Percentiles rank a stretch among this genome's conserved stretches.
Evolutionary conservation across 495 filamentous ascomycete genomes (phyloP).

Genomic region (Penicillium lagena): DNA sequence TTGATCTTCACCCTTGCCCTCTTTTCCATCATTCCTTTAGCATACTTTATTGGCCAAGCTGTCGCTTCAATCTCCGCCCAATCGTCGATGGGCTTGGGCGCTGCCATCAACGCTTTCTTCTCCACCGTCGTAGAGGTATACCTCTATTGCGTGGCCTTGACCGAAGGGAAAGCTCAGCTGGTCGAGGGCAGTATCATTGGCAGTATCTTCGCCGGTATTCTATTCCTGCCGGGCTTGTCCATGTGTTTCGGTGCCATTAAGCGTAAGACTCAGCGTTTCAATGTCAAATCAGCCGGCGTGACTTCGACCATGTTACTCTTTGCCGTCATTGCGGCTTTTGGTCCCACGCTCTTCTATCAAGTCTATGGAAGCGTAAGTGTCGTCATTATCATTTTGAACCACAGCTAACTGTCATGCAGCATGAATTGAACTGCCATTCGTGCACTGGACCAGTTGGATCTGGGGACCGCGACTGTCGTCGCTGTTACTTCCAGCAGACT

Average conservation of each 20-base stretch:
- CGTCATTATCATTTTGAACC: neutral
- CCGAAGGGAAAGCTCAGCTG: slow-evolving; percentile 84
- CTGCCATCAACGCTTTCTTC: slow-evolving; percentile 97
- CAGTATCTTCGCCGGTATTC: slow-evolving; percentile 93
- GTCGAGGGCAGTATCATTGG: slow-evolving; percentile 97
- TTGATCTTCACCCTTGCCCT: slow-evolving; percentile 82
- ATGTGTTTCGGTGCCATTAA: slow-evolving; percentile 99
- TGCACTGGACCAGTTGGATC: slow-evolving; percentile 50
- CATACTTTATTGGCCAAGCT: slow-evolving; percentile 98
- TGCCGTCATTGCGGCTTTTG: slow-evolving; percentile 93
- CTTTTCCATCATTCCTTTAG: slow-evolving; percentile 91
- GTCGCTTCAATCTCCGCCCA: slow-evolving; percentile 99
- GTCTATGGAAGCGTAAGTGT: slow-evolving; percentile 86
- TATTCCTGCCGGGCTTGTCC: slow-evolving; percentile 93
- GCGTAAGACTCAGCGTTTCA: slow-evolving; percentile 97
- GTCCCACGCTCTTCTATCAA: slow-evolving; percentile 97
- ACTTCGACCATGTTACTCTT: slow-evolving; percentile 98
- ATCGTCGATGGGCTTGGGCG: slow-evolving; percentile 98
- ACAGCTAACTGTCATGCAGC: slow-evolving; percentile 44
- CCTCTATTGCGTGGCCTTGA: slow-evolving; percentile 92
- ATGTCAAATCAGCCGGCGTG: slow-evolving; percentile 92
- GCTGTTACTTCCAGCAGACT: slow-evolving; percentile 88
- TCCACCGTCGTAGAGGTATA: slow-evolving; percentile 98
- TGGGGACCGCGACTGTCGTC: slow-evolving; percentile 65
- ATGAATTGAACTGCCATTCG: slow-evolving; percentile 84